A percentile compares a stretch with the other conserved stretches of the same genome.
These are phyloP conservation scores for Tulasnella sp. DNA, from an alignment of 768 basidiomycete species.

Conservation along the genomic window DNA sequence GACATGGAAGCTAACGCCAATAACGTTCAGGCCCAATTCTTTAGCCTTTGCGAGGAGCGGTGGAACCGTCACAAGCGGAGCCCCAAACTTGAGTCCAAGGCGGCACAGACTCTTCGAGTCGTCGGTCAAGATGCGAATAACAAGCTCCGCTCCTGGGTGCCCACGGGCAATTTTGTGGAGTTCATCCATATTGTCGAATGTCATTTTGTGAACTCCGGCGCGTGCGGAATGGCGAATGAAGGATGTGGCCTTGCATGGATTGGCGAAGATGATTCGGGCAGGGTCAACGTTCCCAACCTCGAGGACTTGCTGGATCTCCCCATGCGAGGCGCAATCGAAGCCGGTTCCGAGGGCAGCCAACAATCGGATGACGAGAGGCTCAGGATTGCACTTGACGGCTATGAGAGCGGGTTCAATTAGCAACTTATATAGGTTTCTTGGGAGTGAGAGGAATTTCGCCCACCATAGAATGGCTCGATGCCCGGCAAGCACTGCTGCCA, in stretches of 20 bases:
- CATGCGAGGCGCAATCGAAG: constrained; percentile 96
- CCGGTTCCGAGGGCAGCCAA: constrained; percentile 86
- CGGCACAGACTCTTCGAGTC: constrained; percentile 92
- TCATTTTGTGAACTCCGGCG: constrained; percentile 85
- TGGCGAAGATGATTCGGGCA: constrained; percentile 89
- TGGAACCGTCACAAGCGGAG: constrained; percentile 74
- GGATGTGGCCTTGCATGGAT: constrained; percentile 95
- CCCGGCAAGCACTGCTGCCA: constrained; percentile 76
- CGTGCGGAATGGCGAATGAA: constrained; percentile 84
- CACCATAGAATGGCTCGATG: constrained; percentile 93
- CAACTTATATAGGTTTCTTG: constrained; percentile 30
- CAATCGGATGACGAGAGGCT: constrained; percentile 87
- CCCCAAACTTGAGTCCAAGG: constrained; percentile 95
- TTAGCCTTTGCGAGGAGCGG: constrained; percentile 72
- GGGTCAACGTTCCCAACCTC: constrained; percentile 63
- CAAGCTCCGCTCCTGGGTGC: constrained; percentile 77
- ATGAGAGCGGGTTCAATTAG: constrained; percentile 30
- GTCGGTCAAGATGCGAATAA: constrained; percentile 95
- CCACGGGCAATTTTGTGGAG: constrained; percentile 83
- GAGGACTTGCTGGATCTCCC: constrained; percentile 82
- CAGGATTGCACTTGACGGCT: constrained; percentile 99
- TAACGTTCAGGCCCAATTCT: constrained; percentile 74
- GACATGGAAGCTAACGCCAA: constrained; percentile 97
- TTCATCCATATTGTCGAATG: constrained; percentile 97
- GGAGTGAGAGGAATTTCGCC: constrained; percentile 34